A percentile compares a stretch with the other conserved stretches of the same genome.
phyloP scores from a whole-genome alignment of 108 stramenopile species.

The Stephanodiscus minutulus region DNA sequence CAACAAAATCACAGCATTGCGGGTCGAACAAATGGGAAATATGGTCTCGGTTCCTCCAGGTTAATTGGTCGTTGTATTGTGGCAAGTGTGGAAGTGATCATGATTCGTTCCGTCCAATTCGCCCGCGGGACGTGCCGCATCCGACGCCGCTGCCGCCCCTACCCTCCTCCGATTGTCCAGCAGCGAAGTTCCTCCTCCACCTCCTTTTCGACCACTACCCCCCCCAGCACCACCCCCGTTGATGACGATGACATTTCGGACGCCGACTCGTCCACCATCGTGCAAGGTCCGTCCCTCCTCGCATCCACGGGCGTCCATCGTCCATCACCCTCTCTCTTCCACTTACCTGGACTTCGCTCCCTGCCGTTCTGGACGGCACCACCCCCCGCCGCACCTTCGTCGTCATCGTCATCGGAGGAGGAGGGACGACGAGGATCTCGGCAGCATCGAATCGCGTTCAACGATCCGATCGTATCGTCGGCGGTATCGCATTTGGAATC shows the following conservation, averaged over 20 bases:
- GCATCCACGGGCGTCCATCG: conserved; percentile 64
- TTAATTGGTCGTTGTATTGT: too few relatives aligned
- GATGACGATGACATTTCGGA: too few relatives aligned
- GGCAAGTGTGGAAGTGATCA: too few relatives aligned
- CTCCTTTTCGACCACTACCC: background rate
- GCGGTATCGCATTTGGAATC: conserved; percentile 72
- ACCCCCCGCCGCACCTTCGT: background rate
- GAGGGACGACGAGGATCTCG: background rate
- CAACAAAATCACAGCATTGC: too few relatives aligned
- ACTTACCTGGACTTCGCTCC: conserved; percentile 35
- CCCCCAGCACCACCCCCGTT: conserved; percentile 3
- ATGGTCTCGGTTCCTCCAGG: too few relatives aligned
- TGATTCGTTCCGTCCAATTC: background rate
- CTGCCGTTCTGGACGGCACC: conserved; percentile 39
- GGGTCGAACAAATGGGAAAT: too few relatives aligned
- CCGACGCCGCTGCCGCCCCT: background rate
- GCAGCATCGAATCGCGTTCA: conserved; percentile 65
- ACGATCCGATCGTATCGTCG: conserved; percentile 67
- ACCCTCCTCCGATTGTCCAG: background rate
- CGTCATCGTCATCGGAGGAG: too few relatives aligned
- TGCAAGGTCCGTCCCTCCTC: conserved; percentile 81
- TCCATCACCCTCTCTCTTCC: conserved; percentile 79
- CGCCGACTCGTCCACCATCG: conserved; percentile 49
- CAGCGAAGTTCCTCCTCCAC: background rate
- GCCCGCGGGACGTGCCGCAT: background rate